These are phyloP conservation scores for Ganoderma sp. DNA, from an alignment of 1,284 basidiomycete species.

Conservation along the genomic window DNA sequence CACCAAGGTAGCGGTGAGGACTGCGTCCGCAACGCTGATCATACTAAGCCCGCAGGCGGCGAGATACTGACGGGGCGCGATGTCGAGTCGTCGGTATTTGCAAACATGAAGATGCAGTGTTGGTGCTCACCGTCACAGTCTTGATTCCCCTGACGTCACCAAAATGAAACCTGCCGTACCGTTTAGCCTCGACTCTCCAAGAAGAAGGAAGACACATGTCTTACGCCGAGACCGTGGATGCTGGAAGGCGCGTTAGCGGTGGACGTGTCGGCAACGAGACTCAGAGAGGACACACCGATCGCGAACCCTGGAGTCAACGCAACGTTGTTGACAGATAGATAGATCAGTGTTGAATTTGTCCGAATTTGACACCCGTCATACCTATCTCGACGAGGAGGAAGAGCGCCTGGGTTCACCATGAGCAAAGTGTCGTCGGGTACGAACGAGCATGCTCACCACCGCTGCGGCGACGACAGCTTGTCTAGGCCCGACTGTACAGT, in stretches of 20 bases:
- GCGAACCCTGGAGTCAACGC: neutral
- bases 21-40: neutral
- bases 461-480: neutral
- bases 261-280: neutral
- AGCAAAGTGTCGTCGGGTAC: neutral
- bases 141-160: neutral
- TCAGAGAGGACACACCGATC: neutral
- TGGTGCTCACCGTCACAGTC: neutral
- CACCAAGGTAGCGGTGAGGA: neutral
- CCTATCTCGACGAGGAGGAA: neutral
- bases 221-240: conserved; percentile 3
- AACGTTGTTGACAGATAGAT: neutral
- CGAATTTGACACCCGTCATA: neutral
- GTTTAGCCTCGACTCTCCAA: neutral
- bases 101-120: neutral
- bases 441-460: neutral
- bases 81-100: neutral
- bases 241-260: neutral
- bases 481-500: neutral
- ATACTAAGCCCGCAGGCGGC: neutral
- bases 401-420: neutral
- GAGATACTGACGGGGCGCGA: neutral
- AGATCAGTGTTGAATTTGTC: neutral
- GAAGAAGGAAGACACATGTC: neutral
- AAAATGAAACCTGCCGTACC: neutral